phyloP scores from a whole-genome alignment of 495 filamentous ascomycete genomes.

The Cudoniella acicularis region DNA sequence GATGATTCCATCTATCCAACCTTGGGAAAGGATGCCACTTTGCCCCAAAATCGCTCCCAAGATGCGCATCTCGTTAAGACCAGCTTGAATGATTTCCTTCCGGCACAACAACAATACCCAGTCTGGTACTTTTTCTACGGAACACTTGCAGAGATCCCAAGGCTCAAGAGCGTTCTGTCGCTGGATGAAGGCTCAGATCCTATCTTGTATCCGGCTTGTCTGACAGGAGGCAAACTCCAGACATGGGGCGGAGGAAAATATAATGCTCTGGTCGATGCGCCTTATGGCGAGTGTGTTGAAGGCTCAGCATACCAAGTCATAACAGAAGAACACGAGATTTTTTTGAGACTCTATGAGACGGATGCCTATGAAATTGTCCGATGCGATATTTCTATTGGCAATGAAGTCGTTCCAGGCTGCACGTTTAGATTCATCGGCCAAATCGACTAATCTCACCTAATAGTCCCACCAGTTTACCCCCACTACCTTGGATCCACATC shows the following conservation, averaged over 20 bases:
- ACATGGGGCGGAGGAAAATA: constrained; percentile 37
- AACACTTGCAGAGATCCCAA: constrained; percentile 23
- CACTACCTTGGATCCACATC: too few relatives aligned
- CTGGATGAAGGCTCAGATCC: constrained; percentile 16
- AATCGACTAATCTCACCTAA: constrained; percentile 17
- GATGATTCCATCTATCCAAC: constrained; percentile 31
- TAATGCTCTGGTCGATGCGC: constrained; percentile 36
- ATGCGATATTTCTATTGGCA: constrained; percentile 28
- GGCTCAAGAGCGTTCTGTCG: constrained; percentile 22
- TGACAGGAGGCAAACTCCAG: constrained; percentile 28
- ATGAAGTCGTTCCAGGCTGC: constrained; percentile 8
- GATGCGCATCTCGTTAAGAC: constrained; percentile 2
- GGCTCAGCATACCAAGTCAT: constrained; percentile 37
- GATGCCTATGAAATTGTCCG: constrained; percentile 37
- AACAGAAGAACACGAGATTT: constrained; percentile 33
- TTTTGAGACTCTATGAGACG: constrained; percentile 34
- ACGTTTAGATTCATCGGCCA: constrained; percentile 15
- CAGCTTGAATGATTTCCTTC: neutral
- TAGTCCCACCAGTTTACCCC: too few relatives aligned
- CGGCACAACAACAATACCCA: constrained; percentile 27
- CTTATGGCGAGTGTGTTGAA: constrained; percentile 15
- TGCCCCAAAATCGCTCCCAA: constrained; percentile 31
- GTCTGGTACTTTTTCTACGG: constrained; percentile 41
- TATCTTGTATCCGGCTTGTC: constrained; percentile 20
- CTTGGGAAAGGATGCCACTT: constrained; percentile 38